Base-by-base conservation (phyloP, 2,329 filamentous ascomycete genomes). In the Madurella fahalii region DNA sequence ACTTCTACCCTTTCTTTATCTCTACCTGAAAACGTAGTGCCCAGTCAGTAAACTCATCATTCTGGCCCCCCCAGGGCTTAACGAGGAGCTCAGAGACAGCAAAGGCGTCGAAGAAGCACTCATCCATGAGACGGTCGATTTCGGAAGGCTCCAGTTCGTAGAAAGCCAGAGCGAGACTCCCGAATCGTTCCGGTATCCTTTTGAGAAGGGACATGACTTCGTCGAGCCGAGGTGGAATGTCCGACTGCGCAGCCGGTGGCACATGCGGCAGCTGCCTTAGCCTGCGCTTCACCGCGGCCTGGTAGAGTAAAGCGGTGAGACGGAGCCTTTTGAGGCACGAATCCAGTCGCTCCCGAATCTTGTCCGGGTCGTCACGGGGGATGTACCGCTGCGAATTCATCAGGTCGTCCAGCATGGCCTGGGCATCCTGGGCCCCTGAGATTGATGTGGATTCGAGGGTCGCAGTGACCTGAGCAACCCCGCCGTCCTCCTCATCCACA, bases 41-140 rank as follows among this genome's bases (percentile, higher is more conserved):
- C 91, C 91, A 95, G 15, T 80, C 75, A 0, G 85, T 87, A 65
- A 95, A 95, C 64, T 87, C 89, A 64, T 96, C 91, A 16, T 81
- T 77, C 45, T 79, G 71, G 0, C 79, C 85, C 2, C 79, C 71
- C 87, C 88, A 92, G 17, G 77, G 76, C 55, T 76, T 72, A 47
- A 74, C 73, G 12, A 89, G 69, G 46, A 85, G 65, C 53, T 81
- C 77, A 0, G 80, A 77, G 0, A 78, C 80, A 0, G 70, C 73
- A 60, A 80, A 79, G 0, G 86, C 84, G 48, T 83, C 78, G 1
- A 74, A 71, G 56, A 85, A 83, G 62, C 85, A 85, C 40, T 77
- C 74, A 4, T 80, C 75, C 72, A 90, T 78, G 18, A 72, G 72
- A 7, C 69, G 67, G 62, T 85, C 83, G 43, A 87, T 86, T 25